phyloP scores from a whole-genome alignment of 2,329 filamentous ascomycete species.

The Aspergillus eucalypticola region DNA sequence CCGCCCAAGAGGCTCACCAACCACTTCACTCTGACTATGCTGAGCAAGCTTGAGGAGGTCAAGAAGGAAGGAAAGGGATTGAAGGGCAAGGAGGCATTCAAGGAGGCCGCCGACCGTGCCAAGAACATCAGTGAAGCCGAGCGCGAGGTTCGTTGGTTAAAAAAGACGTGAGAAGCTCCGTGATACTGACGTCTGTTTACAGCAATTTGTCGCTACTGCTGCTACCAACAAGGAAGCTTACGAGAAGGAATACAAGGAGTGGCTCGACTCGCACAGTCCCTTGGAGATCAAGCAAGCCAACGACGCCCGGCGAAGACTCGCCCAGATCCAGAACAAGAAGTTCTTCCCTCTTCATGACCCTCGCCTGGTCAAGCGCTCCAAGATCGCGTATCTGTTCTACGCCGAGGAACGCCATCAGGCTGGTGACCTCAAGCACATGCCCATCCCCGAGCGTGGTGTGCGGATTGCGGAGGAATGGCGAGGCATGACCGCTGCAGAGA shows the following conservation, averaged over 20 bases:
- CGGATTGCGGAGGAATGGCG: slow-evolving; percentile 29
- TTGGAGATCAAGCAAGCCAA: slow-evolving; percentile 62
- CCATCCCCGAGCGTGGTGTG: slow-evolving; percentile 34
- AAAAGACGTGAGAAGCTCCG: not conserved
- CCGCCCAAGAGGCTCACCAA: slow-evolving; percentile 39
- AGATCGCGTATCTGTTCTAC: slow-evolving; percentile 48
- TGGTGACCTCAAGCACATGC: slow-evolving; percentile 55
- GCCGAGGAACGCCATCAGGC: slow-evolving; percentile 44
- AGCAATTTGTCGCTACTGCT: slow-evolving; percentile 58
- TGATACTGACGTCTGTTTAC: slow-evolving; percentile 13
- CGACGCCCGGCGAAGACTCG: slow-evolving; percentile 51
- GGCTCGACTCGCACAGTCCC: slow-evolving; percentile 57
- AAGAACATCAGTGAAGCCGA: slow-evolving; percentile 22
- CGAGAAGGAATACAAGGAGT: slow-evolving; percentile 50
- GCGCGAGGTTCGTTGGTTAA: slow-evolving; percentile 22
- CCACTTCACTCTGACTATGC: slow-evolving; percentile 26
- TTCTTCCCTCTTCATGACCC: slow-evolving; percentile 52
- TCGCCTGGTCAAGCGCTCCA: slow-evolving; percentile 51
- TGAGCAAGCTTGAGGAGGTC: slow-evolving; percentile 18
- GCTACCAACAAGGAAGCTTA: slow-evolving; percentile 49
- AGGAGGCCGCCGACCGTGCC: slow-evolving; percentile 17
- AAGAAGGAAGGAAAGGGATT: slow-evolving; percentile 7
- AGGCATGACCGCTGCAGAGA: slow-evolving; percentile 33
- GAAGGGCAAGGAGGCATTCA: slow-evolving; percentile 21
- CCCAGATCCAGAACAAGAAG: slow-evolving; percentile 23